Evolutionary conservation across 768 basidiomycete genomes (phyloP).

Genomic region (Cytidiella melzeri): DNA sequence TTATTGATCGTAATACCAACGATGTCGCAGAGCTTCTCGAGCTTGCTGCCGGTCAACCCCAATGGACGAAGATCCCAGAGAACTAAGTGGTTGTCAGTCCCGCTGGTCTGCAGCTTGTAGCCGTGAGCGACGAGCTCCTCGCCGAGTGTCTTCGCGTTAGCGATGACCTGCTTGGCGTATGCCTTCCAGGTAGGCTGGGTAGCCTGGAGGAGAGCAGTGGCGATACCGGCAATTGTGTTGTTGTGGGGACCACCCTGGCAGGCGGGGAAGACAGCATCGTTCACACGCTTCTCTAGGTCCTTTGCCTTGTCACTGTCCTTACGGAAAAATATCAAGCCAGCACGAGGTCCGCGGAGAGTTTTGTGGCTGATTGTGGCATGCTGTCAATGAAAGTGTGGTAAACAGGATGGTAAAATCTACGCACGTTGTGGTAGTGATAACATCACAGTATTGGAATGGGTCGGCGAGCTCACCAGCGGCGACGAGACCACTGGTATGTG

Average conservation of each 20-base stretch:
- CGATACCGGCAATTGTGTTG: constrained; percentile 95
- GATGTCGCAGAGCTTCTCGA: constrained; percentile 97
- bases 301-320: constrained; percentile 76
- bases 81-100: constrained; percentile 96
- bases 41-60: constrained; percentile 94
- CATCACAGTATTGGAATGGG: constrained; percentile 95
- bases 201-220: constrained; percentile 88
- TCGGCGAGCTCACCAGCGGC: constrained; percentile 86
- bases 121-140: constrained; percentile 65
- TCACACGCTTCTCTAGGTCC: constrained; percentile 95
- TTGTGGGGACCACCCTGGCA: constrained; percentile 99
- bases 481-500: constrained; percentile 93
- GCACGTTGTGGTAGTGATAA: constrained; percentile 95
- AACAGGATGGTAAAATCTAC: constrained; percentile 21
- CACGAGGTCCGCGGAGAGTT: constrained; percentile 96
- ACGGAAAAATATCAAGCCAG: constrained; percentile 97
- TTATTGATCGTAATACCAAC: constrained; percentile 97
- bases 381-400: background rate
- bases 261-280: constrained; percentile 98
- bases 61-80: constrained; percentile 97
- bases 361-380: constrained; percentile 64
- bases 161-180: constrained; percentile 93
- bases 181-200: constrained; percentile 82
- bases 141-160: constrained; percentile 79
- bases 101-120: constrained; percentile 95